Evolutionary conservation across 495 filamentous ascomycete genomes (phyloP).

Genomic region (Sphaerosporella brunnea): DNA sequence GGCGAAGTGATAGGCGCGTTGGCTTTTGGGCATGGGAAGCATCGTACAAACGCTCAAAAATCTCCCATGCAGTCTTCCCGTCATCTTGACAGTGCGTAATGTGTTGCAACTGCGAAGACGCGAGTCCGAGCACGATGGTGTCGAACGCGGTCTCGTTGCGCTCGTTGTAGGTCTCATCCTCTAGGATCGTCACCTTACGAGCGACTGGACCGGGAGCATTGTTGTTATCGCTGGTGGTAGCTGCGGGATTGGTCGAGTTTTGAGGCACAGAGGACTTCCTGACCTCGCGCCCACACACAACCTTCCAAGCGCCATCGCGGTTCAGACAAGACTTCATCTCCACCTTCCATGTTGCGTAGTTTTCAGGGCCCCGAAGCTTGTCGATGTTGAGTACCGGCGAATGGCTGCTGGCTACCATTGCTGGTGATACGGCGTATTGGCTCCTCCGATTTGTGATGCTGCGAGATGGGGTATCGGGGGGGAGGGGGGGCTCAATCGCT

Average conservation of each 20-base stretch:
- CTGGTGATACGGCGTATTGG: too few relatives aligned
- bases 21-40: background rate
- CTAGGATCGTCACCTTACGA: background rate
- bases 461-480: too few relatives aligned
- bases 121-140: constrained; percentile 1
- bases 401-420: background rate
- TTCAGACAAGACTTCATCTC: constrained; percentile 5
- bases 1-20: constrained; percentile 2
- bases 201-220: background rate
- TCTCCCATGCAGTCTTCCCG: constrained; percentile 7
- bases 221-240: background rate
- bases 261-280: background rate
- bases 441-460: too few relatives aligned
- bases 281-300: constrained; percentile 1
- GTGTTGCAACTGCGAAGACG: background rate
- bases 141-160: constrained; percentile 7
- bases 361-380: constrained; percentile 3
- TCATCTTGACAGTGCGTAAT: constrained; percentile 1
- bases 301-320: constrained; percentile 4
- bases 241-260: background rate
- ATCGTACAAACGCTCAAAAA: constrained; percentile 5
- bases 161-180: constrained; percentile 1
- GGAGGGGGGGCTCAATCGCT: too few relatives aligned
- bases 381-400: background rate
- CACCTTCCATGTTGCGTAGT: constrained; percentile 6